phyloP scores from a whole-genome alignment of 1,284 basidiomycete genomes.

The Trametes polyzona region DNA sequence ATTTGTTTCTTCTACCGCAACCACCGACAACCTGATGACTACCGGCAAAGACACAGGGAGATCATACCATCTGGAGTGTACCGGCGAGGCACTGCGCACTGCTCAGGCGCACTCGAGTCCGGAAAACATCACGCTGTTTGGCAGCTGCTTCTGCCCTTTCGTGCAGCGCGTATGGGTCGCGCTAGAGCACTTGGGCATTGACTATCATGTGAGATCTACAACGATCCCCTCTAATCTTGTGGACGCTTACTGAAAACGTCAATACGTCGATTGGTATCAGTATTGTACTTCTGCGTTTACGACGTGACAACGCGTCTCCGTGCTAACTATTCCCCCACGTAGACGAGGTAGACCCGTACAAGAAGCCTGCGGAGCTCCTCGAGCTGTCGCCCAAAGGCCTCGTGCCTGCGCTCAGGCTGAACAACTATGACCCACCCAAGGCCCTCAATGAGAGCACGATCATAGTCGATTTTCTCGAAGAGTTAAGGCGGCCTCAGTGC shows the following conservation, averaged over 20 bases:
- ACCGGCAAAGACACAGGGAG: constrained; percentile 48
- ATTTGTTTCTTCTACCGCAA: not conserved
- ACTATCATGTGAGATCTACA: constrained; percentile 65
- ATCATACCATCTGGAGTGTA: constrained; percentile 57
- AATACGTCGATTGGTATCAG: constrained; percentile 28
- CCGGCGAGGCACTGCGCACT: constrained; percentile 62
- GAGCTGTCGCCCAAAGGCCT: constrained; percentile 81
- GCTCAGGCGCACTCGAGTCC: constrained; percentile 48
- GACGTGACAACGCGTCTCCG: not conserved
- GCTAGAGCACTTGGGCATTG: constrained; percentile 63
- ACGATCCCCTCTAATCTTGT: too few species aligned
- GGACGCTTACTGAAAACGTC: too few species aligned
- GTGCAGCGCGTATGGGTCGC: constrained; percentile 75
- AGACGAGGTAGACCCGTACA: constrained; percentile 85
- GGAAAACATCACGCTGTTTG: constrained; percentile 66
- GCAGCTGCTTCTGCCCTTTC: constrained; percentile 75
- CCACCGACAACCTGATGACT: constrained; percentile 34
- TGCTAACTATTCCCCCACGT: not conserved
- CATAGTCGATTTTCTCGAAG: constrained; percentile 76
- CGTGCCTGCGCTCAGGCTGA: constrained; percentile 70
- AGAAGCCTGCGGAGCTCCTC: constrained; percentile 78
- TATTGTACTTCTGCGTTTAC: too few species aligned
- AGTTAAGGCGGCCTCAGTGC: constrained; percentile 43
- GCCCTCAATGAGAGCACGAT: constrained; percentile 72
- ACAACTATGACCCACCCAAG: constrained; percentile 48